Evolutionary conservation across 208 protist genomes (phyloP), one percentile per base, ranked within the genome.

Genomic region (Wallacemonas rigidus): DNA sequence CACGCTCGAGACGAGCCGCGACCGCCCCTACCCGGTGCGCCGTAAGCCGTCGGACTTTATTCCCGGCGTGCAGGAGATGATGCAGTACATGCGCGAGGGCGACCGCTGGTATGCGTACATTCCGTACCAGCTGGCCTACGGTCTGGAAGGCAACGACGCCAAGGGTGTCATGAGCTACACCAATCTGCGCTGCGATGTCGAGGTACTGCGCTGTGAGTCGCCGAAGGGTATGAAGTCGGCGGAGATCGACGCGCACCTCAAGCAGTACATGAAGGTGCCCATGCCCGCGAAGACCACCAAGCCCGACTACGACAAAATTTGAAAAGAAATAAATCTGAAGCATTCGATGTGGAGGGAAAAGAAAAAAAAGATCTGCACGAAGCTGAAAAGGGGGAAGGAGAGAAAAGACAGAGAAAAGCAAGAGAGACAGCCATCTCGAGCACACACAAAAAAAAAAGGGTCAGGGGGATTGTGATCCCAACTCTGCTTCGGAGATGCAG

Each of bases 1-100:
- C 39, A 74, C 87, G 4, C 77, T 94, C 36, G 87, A 95, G 43
- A 84, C 70, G 72, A 91, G 83, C 2, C 86, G 77, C 44, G 44
- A 83, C 26, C 45, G 78, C 14, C 79, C 80, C 12, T 70, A 81
- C 57, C 89, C 94, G n/a, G 70, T 83, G 41, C 69, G 45, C 3
- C 92, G 96, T 45, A 64, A 72, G 11, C 86, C 89, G 3, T 75
- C 62, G 0, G 62, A 89, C 55, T 74, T 97, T 6, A 85, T 93
- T 17, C 64, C 62, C 1, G 90, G 81, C 35, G 83, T 90, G 85
- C 67, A 63, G 38, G 89, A 97, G 74, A 90, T 86, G 50, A 79
- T 97, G 74, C 75, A 92, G 82, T 67, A 91, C n/a, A 97, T 97
- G 92, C 87, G 86, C 17, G 88, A 92, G 68, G 92, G 92, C 1